Conservation (phyloP, 208 protist genomes). For the Crithidia fasciculata region DNA sequence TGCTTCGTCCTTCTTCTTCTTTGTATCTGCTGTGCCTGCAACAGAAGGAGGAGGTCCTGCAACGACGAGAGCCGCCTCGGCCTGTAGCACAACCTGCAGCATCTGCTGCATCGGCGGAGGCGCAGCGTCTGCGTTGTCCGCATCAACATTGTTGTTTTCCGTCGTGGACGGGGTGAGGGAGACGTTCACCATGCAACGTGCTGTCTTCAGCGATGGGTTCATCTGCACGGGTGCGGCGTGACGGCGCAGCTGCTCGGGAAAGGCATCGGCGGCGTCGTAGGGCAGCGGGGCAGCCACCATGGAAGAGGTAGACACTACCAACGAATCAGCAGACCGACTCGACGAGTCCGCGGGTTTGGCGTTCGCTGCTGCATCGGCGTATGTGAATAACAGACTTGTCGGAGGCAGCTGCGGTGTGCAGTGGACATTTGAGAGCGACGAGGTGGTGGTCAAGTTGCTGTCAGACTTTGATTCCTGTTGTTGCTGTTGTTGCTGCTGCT, state of each 20-base stretch:
- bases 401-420: constrained; percentile 13
- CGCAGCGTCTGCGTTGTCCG: too few species aligned
- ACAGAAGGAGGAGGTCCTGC: not conserved
- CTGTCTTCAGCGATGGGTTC: constrained; percentile 3
- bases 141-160: too few species aligned
- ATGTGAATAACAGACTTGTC: constrained; percentile 2
- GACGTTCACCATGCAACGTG: constrained; percentile 20
- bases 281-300: constrained; percentile 47
- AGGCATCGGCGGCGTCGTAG: constrained; percentile 17
- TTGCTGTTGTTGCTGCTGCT: not conserved
- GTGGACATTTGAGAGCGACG: constrained; percentile 8
- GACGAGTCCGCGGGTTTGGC: too few species aligned
- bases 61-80: constrained; percentile 12
- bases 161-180: constrained; percentile 9
- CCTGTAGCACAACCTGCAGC: constrained; percentile 32
- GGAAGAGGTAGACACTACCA: not conserved
- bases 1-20: too few species aligned
- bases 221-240: not conserved
- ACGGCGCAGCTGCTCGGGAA: constrained; percentile 10
- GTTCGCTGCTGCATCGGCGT: not conserved
- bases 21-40: too few species aligned
- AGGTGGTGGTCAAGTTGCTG: not conserved
- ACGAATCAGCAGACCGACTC: too few species aligned
- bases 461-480: too few species aligned
- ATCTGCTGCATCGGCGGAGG: constrained; percentile 15